Evolutionary conservation across 768 basidiomycete genomes (phyloP), one percentile per base, ranked within the genome.

Genomic region (Porpolomopsis calyptriformis): DNA sequence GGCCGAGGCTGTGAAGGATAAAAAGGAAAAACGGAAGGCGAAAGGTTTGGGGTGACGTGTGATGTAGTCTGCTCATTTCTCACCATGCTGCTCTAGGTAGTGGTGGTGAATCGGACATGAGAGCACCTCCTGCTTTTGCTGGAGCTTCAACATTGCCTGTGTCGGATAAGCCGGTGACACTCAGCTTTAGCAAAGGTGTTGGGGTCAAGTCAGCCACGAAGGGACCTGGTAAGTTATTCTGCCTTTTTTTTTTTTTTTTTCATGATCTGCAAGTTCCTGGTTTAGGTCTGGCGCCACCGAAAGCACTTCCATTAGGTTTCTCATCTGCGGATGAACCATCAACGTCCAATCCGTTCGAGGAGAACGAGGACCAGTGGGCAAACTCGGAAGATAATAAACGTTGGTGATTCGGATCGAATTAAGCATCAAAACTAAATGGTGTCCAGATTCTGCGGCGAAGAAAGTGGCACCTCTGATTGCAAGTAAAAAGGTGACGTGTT

Each of bases 391-490:
- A 68, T 16, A 67, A 63, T 52, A 77, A 82, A 70, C 72, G 81
- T 75, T 64, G 26, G 42, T 43, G 18, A 11, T 12, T 27, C 1
- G 1, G 14, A 35, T 46, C 1, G 38, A 34, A 10, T n/a, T 14
- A 18, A 22, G 16, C 29, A 11, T 19, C 20, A 11, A 2, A 31
- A 18, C 41, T n/a, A 40, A 31, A 6, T 27, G 4, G 25, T 22
- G n/a, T 18, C 10, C 56, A 77, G 74, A 64, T 51, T 54, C 58
- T 40, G 66, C 72, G 49, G 69, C 75, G 33, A 82, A 83, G 60
- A 86, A 78, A 57, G 82, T 92, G 31, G 81, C 83, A 12, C 87
- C 90, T 3, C 65, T 89, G 53, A 82, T 89, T 29, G 79, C 82
- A 18, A 89, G 84, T 60, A 88, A 80, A 71, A 91, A 89, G 80